Evolutionary conservation across 164 flowering plant genomes (phyloP).

Genomic region (Santalum album): DNA sequence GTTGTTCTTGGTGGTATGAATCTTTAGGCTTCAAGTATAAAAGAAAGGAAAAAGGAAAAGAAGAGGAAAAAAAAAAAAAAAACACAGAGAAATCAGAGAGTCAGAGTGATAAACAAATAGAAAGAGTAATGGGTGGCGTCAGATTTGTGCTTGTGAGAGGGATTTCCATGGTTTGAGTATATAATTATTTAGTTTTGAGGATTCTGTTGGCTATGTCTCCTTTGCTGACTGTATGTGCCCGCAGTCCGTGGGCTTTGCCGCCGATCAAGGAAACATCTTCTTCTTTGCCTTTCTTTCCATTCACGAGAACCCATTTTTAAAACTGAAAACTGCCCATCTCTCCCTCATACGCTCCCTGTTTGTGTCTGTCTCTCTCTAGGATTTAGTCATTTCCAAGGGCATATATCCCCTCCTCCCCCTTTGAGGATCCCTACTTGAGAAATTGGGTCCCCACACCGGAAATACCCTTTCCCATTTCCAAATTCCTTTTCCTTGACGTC

Average conservation of each 20-base stretch:
- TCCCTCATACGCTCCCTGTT: too few relatives aligned
- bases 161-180: slow-evolving; percentile 33
- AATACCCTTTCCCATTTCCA: slow-evolving; percentile 15
- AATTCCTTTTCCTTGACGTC: slow-evolving; percentile 12
- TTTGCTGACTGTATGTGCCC: slow-evolving; percentile 48
- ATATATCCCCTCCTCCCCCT: slow-evolving; percentile 30
- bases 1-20: slow-evolving; percentile 18
- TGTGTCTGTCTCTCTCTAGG: slow-evolving; percentile 29
- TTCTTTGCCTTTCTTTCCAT: slow-evolving; percentile 41
- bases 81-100: slow-evolving; percentile 16
- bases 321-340: slow-evolving; percentile 17
- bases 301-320: slow-evolving; percentile 40
- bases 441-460: slow-evolving; percentile 32
- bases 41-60: slow-evolving; percentile 11
- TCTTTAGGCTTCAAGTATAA: slow-evolving; percentile 12
- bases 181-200: slow-evolving; percentile 35
- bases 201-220: slow-evolving; percentile 68
- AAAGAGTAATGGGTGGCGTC: slow-evolving; percentile 28
- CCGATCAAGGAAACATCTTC: slow-evolving; percentile 61
- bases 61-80: slow-evolving; percentile 9
- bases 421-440: slow-evolving; percentile 29
- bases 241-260: slow-evolving; percentile 72
- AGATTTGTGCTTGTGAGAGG: slow-evolving; percentile 47
- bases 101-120: slow-evolving; percentile 23
- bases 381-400: slow-evolving; percentile 38